Evolutionary conservation across 306 rosid genomes (phyloP).

Genomic region (cucumber (Cucumis sativus)): DNA sequence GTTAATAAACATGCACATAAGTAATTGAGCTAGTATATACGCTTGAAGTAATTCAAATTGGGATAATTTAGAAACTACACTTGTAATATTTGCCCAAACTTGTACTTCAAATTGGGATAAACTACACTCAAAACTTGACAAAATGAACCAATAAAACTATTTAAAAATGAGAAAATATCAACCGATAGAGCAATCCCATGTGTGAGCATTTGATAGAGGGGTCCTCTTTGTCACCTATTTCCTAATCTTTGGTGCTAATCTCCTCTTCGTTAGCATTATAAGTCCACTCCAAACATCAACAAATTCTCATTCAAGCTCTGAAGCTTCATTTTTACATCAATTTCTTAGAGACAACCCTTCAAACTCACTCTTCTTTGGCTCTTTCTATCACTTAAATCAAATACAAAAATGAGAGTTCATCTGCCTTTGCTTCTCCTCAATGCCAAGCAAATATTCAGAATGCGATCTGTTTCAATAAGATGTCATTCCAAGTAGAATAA

Average conservation of each 20-base stretch:
- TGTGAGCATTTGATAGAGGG: neutral
- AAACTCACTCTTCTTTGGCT: too few relatives aligned
- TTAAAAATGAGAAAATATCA: neutral
- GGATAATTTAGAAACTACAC: too few relatives aligned
- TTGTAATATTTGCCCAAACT: too few relatives aligned
- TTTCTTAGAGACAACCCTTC: neutral
- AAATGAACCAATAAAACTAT: neutral
- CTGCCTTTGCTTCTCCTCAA: slow-evolving; percentile 2
- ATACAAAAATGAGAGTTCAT: neutral
- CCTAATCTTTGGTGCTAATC: neutral
- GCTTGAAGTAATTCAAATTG: too few relatives aligned
- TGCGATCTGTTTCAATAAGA: neutral
- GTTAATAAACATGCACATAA: too few relatives aligned
- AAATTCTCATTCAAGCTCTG: neutral
- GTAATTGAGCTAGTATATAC: too few relatives aligned
- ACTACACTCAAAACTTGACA: too few relatives aligned
- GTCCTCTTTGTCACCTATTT: neutral
- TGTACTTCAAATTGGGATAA: too few relatives aligned
- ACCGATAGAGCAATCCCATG: slow-evolving; percentile 1
- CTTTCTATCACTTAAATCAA: neutral
- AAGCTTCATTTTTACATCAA: neutral
- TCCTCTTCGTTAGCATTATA: neutral
- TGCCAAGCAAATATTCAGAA: neutral
- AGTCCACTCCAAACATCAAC: neutral
- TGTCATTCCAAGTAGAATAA: neutral